Conservation (phyloP, 192 early-diverging fungal species). For the Oehlia diaphana region DNA sequence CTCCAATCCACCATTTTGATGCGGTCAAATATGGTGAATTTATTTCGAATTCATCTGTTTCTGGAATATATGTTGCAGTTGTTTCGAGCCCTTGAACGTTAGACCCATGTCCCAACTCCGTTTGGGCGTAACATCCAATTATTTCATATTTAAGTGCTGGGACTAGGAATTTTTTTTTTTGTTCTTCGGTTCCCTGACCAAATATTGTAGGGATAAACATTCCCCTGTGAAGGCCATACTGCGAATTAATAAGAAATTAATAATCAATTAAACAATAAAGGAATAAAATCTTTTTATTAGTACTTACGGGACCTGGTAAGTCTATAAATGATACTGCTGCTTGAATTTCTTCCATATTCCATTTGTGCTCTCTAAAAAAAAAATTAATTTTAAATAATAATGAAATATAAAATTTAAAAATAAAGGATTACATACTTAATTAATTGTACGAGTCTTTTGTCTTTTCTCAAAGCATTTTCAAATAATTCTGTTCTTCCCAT, state of each 20-base stretch:
- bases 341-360: slow-evolving; percentile 52
- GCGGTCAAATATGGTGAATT: slow-evolving; percentile 77
- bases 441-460: slow-evolving; percentile 63
- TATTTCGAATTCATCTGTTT: slow-evolving; percentile 85
- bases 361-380: slow-evolving; percentile 50
- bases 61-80: slow-evolving; percentile 77
- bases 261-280: neutral
- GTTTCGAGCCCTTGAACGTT: slow-evolving; percentile 93
- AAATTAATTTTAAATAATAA: slow-evolving; percentile 6
- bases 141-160: slow-evolving; percentile 73
- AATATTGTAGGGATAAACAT: slow-evolving; percentile 86
- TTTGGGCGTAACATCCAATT: slow-evolving; percentile 86
- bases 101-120: slow-evolving; percentile 77
- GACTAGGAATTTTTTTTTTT: slow-evolving; percentile 74
- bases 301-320: slow-evolving; percentile 57
- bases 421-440: slow-evolving; percentile 40
- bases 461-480: slow-evolving; percentile 59
- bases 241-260: slow-evolving; percentile 7
- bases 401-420: neutral
- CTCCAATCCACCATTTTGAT: slow-evolving; percentile 88
- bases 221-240: slow-evolving; percentile 69
- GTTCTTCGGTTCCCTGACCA: slow-evolving; percentile 74
- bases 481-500: slow-evolving; percentile 71
- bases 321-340: slow-evolving; percentile 58
- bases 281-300: neutral